A percentile compares a stretch with the other conserved stretches of the same genome.
phyloP scores from a whole-genome alignment of 306 rosid genomes.

The Malus orientalis region DNA sequence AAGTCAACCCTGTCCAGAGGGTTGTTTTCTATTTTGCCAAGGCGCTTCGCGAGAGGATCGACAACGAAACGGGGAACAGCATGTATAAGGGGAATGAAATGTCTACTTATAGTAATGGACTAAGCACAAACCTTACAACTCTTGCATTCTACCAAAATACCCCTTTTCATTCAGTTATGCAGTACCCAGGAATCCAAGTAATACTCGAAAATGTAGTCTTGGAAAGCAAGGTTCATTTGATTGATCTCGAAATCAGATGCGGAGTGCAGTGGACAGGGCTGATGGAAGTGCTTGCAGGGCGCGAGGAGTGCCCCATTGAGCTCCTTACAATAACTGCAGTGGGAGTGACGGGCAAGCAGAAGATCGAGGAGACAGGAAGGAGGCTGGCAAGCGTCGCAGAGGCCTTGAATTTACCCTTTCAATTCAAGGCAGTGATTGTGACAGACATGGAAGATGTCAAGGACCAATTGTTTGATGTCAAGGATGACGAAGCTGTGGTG shows the following conservation, averaged over 20 bases:
- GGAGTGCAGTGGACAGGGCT: conserved; percentile 56
- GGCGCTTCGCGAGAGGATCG: conserved; percentile 56
- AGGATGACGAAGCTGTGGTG: conserved; percentile 45
- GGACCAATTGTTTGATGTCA: conserved; percentile 33
- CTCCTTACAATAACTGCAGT: conserved; percentile 51
- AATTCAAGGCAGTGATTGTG: conserved; percentile 32
- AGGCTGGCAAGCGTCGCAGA: conserved; percentile 44
- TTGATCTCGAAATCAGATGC: conserved; percentile 42
- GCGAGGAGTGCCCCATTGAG: conserved; percentile 29
- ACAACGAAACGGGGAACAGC: conserved; percentile 34
- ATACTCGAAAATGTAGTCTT: conserved; percentile 47
- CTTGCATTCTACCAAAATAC: conserved; percentile 28
- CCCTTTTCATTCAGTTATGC: conserved; percentile 52
- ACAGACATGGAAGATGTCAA: conserved; percentile 40
- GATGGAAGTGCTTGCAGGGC: conserved; percentile 54
- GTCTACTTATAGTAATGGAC: not conserved
- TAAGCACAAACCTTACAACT: not conserved
- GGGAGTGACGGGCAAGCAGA: conserved; percentile 13
- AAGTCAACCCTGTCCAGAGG: conserved; percentile 36
- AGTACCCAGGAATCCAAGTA: conserved; percentile 46
- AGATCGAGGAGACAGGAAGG: conserved; percentile 38
- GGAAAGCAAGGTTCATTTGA: conserved; percentile 43
- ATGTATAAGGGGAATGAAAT: conserved; percentile 6
- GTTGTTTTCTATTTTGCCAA: conserved; percentile 40
- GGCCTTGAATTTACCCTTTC: conserved; percentile 57